phyloP scores from a whole-genome alignment of 2,329 filamentous ascomycete species.

The Botrytis medusae region DNA sequence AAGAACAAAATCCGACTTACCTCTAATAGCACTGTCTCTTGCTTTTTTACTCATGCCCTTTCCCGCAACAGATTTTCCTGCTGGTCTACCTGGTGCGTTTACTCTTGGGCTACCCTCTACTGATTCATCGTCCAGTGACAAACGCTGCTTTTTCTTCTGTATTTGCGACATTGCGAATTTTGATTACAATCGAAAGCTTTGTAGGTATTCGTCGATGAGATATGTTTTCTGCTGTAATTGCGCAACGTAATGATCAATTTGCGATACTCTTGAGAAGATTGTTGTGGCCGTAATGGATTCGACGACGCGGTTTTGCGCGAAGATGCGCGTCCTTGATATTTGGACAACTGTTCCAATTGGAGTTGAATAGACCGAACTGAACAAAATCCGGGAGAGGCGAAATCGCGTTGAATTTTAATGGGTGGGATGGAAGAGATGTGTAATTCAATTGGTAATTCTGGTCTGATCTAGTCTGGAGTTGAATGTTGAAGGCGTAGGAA shows the following conservation, averaged over 20 bases:
- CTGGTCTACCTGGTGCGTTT: conserved; percentile 1
- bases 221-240: neutral
- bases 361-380: neutral
- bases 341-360: neutral
- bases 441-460: neutral
- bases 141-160: conserved; percentile 17
- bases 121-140: conserved; percentile 7
- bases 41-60: neutral
- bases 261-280: neutral
- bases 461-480: neutral
- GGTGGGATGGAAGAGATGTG: neutral
- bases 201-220: too few relatives aligned
- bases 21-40: conserved; percentile 18
- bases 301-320: conserved; percentile 15
- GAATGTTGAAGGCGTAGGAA: neutral
- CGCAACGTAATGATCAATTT: neutral
- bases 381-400: too few relatives aligned
- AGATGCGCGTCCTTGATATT: neutral
- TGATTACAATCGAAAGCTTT: neutral
- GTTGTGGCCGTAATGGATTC: neutral
- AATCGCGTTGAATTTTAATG: neutral
- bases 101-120: neutral
- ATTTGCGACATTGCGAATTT: conserved; percentile 18
- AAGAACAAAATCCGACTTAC: conserved; percentile 9
- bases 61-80: neutral